Percentiles rank a stretch among this genome's conserved stretches.
phyloP scores from a whole-genome alignment of 305 asterid species.

The Solanum aculeatissimum region DNA sequence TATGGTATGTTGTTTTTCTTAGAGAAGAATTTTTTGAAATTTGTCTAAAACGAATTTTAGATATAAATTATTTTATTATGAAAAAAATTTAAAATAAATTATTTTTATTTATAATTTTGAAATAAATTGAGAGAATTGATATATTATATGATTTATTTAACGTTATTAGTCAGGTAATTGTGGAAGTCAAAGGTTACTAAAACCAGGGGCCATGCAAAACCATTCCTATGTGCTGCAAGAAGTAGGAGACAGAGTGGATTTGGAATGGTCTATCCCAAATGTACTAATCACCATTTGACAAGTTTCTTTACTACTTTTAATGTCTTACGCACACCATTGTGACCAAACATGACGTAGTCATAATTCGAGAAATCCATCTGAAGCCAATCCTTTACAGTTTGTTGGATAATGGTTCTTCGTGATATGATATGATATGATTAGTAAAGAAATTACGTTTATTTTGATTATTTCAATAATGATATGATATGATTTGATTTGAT shows the following conservation, averaged over 20 bases:
- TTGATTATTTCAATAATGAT: no score
- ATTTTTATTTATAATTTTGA: not conserved
- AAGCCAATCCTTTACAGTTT: not conserved
- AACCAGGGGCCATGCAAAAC: constrained; percentile 16
- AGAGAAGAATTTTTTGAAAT: no score
- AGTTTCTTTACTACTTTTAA: not conserved
- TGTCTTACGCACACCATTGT: not conserved
- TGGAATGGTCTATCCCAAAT: not conserved
- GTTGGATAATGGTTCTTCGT: no score
- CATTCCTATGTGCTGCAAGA: constrained; percentile 12
- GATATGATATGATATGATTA: no score
- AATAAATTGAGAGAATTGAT: not conserved
- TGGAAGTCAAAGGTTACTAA: constrained; percentile 8
- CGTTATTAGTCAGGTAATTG: not conserved
- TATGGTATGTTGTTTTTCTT: no score
- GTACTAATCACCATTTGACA: not conserved
- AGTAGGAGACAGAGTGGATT: not conserved
- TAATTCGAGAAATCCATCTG: not conserved
- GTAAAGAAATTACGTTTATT: no score
- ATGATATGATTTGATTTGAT: no score
- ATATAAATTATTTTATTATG: no score
- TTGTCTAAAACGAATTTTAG: no score
- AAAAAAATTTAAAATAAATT: no score
- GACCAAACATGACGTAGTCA: not conserved
- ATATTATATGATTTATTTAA: not conserved